Percentiles rank a stretch among this genome's conserved stretches.
Evolutionary conservation across 495 filamentous ascomycete species (phyloP).

Genomic region (Cercophora scortea): DNA sequence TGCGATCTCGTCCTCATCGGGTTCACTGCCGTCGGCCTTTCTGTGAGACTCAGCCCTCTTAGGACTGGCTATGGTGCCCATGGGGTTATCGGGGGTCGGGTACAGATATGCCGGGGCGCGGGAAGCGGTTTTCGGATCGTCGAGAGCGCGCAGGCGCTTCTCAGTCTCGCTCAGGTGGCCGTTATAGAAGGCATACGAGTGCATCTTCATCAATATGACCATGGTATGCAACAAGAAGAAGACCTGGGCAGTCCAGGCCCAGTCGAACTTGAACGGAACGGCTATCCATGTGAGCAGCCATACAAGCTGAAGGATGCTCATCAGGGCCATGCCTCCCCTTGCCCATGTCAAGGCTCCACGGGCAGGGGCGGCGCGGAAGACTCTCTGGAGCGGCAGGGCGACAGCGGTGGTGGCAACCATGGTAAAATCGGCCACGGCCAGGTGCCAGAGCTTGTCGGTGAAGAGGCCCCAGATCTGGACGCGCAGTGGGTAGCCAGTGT

Average conservation of each 20-base stretch:
- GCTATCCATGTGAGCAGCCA: conserved; percentile 84
- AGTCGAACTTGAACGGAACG: conserved; percentile 80
- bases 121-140: conserved; percentile 64
- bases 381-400: conserved; percentile 63
- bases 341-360: conserved; percentile 61
- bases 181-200: conserved; percentile 97
- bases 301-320: conserved; percentile 68
- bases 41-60: conserved; percentile 30
- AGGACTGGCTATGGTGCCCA: conserved; percentile 28
- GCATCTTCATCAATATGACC: conserved; percentile 94
- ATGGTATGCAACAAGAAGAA: conserved; percentile 89
- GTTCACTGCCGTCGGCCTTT: conserved; percentile 34
- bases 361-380: conserved; percentile 47
- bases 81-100: conserved; percentile 54
- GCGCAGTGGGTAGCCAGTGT: conserved; percentile 78
- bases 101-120: conserved; percentile 67
- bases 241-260: conserved; percentile 92
- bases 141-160: conserved; percentile 68
- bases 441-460: conserved; percentile 76
- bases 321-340: conserved; percentile 65
- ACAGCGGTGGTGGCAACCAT: conserved; percentile 75
- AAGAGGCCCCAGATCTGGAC: conserved; percentile 82
- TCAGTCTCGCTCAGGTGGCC: conserved; percentile 86
- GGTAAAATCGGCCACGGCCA: conserved; percentile 70
- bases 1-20: conserved; percentile 45